Percentiles rank a stretch among this genome's conserved stretches.
phyloP scores from a whole-genome alignment of 163 green algal genomes.

The Chlamydomonas reinhardtii region DNA sequence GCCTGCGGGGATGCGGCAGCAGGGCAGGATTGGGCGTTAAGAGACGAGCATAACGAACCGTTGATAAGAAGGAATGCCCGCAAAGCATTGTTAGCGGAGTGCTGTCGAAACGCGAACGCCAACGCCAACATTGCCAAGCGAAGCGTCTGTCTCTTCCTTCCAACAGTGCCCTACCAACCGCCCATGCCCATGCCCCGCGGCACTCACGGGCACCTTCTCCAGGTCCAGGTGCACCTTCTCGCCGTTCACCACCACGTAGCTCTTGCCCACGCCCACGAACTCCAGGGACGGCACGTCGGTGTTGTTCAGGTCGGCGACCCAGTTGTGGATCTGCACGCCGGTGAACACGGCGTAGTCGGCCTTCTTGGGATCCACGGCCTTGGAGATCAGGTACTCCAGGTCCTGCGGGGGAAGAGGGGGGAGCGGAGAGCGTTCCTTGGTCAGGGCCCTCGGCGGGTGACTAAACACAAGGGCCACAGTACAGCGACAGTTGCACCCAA shows the following conservation, averaged over 20 bases:
- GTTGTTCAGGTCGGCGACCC: slow-evolving; percentile 64
- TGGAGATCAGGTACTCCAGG: slow-evolving; percentile 83
- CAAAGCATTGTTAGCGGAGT: too few relatives aligned
- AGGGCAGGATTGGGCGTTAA: background rate
- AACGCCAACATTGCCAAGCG: too few relatives aligned
- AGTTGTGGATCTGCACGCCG: slow-evolving; percentile 87
- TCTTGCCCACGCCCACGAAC: slow-evolving; percentile 73
- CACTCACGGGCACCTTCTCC: slow-evolving; percentile 48
- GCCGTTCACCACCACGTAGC: slow-evolving; percentile 81
- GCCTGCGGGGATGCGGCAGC: slow-evolving; percentile 1
- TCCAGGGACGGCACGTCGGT: slow-evolving; percentile 77
- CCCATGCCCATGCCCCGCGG: too few relatives aligned
- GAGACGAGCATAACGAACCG: too few relatives aligned
- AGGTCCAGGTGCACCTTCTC: slow-evolving; percentile 56
- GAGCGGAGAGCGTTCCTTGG: too few relatives aligned
- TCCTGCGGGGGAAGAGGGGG: slow-evolving; percentile 53
- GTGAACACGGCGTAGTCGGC: slow-evolving; percentile 93
- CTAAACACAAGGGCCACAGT: too few relatives aligned
- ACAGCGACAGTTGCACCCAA: too few relatives aligned
- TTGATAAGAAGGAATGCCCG: too few relatives aligned
- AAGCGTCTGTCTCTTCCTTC: too few relatives aligned
- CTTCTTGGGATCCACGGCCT: slow-evolving; percentile 80
- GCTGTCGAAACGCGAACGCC: too few relatives aligned
- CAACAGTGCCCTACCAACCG: too few relatives aligned
- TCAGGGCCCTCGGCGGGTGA: too few relatives aligned